phyloP scores from a whole-genome alignment of 2,329 filamentous ascomycete species.

The Leptodontidium sp. region DNA sequence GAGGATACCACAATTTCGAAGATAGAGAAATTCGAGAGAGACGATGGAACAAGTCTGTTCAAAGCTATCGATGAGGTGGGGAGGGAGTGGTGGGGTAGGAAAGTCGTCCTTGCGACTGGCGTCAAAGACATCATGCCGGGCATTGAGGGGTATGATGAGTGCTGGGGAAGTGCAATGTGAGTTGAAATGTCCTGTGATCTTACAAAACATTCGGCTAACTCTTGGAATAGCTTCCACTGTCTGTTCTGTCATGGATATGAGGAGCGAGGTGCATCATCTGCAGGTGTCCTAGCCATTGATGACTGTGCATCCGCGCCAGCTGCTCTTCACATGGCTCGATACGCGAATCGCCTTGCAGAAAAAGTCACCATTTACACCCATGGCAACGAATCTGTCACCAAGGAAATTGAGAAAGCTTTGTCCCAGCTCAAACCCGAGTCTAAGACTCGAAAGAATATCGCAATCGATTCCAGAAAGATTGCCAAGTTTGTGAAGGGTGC shows the following conservation, averaged over 20 bases:
- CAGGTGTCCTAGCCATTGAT: slow-evolving; percentile 56
- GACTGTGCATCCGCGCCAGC: slow-evolving; percentile 45
- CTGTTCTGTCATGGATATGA: slow-evolving; percentile 69
- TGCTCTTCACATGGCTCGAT: slow-evolving; percentile 52
- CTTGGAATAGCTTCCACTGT: slow-evolving; percentile 59
- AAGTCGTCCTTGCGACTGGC: slow-evolving; percentile 63
- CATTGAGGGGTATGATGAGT: slow-evolving; percentile 61
- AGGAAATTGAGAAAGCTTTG: slow-evolving; percentile 8
- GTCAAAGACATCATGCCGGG: slow-evolving; percentile 59
- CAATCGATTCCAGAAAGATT: slow-evolving; percentile 49
- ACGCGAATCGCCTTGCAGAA: slow-evolving; percentile 54
- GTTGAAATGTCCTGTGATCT: not conserved
- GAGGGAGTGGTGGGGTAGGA: slow-evolving; percentile 55
- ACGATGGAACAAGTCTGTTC: slow-evolving; percentile 44
- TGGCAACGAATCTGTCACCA: slow-evolving; percentile 49
- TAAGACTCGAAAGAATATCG: slow-evolving; percentile 26
- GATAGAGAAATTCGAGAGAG: slow-evolving; percentile 30
- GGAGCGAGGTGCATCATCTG: slow-evolving; percentile 56
- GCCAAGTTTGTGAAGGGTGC: slow-evolving; percentile 44
- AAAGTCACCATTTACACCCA: slow-evolving; percentile 61
- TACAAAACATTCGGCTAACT: not conserved
- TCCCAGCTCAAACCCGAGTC: slow-evolving; percentile 35
- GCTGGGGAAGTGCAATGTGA: slow-evolving; percentile 47
- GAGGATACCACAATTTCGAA: slow-evolving; percentile 41
- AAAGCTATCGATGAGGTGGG: slow-evolving; percentile 53